Evolutionary conservation across 495 filamentous ascomycete genomes (phyloP), one percentile per base, ranked within the genome.

Genomic region (Amphirosellinia nigrospora): DNA sequence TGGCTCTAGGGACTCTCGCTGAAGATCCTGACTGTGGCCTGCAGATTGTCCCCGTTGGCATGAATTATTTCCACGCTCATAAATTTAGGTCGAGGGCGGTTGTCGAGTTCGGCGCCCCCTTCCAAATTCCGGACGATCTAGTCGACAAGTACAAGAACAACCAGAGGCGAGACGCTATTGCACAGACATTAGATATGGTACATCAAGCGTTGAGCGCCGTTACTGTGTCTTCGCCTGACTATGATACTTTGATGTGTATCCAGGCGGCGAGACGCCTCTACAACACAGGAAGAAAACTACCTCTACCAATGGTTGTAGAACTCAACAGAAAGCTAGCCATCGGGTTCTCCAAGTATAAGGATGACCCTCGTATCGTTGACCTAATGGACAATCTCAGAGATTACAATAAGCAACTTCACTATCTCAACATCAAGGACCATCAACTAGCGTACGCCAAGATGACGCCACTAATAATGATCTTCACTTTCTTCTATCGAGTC

Each of bases 41-140:
- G 71, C 96, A 93, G 79, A 98, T 99, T 74, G 92, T 99, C n/a
- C 96, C 96, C n/a, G 95, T 94, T 60, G 96, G 96, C 70, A 98
- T 98, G 96, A 99, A 99, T 77, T 99, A 99, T 80, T 99, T 99
- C 82, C 96, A 99, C 80, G 92, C 96, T 5, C 96, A 99, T 82
- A 99, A 98, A 78, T 99, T 99, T 81, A 90, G 96, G 21, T 99
- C 96, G 60, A 87, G 96, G 77, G 96, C 96, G 45, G 96, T 99
- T 2, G 89, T 99, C 69, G 96, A 99, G 73, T 99, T 99, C 78
- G 96, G 96, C 26, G 89, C 86, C 32, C 94, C 96, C 3, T 85
- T 98, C 41, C 91, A 96, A 68, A 88, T 98, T 10, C 92, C 93
- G 1, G 80, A 78, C 32, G 91, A 97, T 72, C 81, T 97, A 5